Conservation (phyloP, 2,329 filamentous ascomycete genomes). For the Xylaria sp. region DNA sequence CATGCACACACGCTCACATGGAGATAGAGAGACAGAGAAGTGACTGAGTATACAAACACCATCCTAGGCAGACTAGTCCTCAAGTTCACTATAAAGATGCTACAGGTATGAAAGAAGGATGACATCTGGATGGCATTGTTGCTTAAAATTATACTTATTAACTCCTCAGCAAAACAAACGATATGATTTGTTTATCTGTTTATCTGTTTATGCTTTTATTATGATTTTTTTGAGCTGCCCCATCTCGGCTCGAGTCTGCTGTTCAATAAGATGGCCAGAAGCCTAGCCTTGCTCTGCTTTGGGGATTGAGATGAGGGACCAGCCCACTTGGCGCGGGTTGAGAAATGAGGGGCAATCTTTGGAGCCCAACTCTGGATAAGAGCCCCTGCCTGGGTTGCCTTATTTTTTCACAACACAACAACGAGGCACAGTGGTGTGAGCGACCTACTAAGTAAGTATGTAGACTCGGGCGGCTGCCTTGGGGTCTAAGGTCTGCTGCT, state of each 20-base stretch:
- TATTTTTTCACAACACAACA: not conserved
- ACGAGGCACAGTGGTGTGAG: conserved; percentile 1
- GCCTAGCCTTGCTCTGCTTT: conserved; percentile 27
- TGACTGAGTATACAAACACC: not conserved
- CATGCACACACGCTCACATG: not conserved
- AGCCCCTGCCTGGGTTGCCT: conserved; percentile 7
- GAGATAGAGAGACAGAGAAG: not conserved
- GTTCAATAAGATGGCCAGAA: conserved; percentile 26
- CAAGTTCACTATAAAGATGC: not conserved
- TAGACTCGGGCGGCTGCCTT: not conserved
- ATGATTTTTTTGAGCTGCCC: conserved; percentile 13
- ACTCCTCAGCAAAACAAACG: not conserved
- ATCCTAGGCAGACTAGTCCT: not conserved
- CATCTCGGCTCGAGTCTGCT: conserved; percentile 16
- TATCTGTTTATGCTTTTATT: not conserved
- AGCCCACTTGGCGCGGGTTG: conserved; percentile 39
- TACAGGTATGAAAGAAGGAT: not conserved
- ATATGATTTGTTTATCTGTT: conserved; percentile 29
- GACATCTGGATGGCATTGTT: not conserved
- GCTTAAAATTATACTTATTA: not conserved
- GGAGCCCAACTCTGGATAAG: conserved; percentile 29
- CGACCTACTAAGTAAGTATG: not conserved
- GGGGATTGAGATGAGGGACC: conserved; percentile 27
- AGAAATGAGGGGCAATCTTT: conserved; percentile 41
- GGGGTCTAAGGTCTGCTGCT: not conserved